Base-by-base conservation (phyloP, 2,329 filamentous ascomycete species). In the Ampelomyces quisqualis region DNA sequence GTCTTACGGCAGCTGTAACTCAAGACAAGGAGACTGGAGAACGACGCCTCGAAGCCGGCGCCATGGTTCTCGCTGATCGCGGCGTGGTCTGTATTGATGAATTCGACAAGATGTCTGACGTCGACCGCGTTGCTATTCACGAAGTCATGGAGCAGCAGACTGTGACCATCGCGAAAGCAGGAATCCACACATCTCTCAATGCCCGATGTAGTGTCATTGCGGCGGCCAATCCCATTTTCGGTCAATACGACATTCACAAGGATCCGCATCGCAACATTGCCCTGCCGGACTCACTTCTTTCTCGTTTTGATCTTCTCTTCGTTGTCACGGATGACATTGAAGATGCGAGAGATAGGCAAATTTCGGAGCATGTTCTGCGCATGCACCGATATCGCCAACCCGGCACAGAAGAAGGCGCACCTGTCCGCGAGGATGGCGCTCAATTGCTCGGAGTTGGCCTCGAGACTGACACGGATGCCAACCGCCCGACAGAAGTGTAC, bases 101-200 rank as follows among this genome's bases (percentile, higher is more conserved):
- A 64, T 98, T 98, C 57, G 93, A 98, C 75, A 98, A 98, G 71
- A 98, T 98, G 93, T 96, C 90, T 42, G 93, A 98, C 65, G 85
- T 97, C 43, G 93, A 98, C 70, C 84, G 93, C 65, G 93, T 98
- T 3, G 93, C 93, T 32, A 98, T 98, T 57, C 93, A 98, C 80
- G 93, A 98, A 87, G 93, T 98, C 53, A 98, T 98, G 93, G 93
- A 98, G 72, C 93, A 98, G 73, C 93, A 98, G 72, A 98, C 93
- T 0, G 93, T 98, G 46, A 98, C 93, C 10, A 98, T 98, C 61
- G 93, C 93, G 37, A 98, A 98, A 73, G 93, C 93, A 1, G 93
- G 93, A 52, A 98, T 98, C 44, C 93, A 98, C 70, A 98, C 93
- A 0, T 95, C 90, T 2, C 77, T 98, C 45, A 98, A 98, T 64